These are phyloP conservation scores for Pseudotsuga menziesii DNA, from an alignment of 75 land plant genomes.

Conservation along the genomic window DNA sequence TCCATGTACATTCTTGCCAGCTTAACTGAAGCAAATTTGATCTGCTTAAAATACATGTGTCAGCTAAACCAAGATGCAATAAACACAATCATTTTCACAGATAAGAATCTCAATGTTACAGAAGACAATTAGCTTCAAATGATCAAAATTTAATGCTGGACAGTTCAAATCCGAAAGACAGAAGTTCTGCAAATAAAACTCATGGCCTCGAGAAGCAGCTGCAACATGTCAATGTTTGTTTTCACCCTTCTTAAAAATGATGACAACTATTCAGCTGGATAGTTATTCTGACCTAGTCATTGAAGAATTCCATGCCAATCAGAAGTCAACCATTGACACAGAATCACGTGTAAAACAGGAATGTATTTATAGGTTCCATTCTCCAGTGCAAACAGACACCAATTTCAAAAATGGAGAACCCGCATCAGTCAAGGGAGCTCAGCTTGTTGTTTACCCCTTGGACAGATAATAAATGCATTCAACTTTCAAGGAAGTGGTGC, in stretches of 20 bases:
- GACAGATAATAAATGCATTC: no score
- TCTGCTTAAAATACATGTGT: slow-evolving; percentile 32
- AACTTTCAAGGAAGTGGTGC: no score
- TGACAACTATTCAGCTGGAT: not conserved
- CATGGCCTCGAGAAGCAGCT: not conserved
- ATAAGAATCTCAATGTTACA: not conserved
- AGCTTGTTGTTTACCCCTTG: no score
- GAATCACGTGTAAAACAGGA: no score
- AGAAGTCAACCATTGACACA: no score
- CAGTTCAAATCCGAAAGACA: not conserved
- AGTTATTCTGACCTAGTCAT: not conserved
- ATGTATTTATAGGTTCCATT: no score
- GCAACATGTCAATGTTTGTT: not conserved
- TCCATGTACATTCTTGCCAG: slow-evolving; percentile 72
- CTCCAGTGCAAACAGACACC: no score
- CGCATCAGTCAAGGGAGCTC: no score
- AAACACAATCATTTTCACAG: not conserved
- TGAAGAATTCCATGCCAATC: no score
- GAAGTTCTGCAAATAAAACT: not conserved
- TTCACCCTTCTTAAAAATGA: not conserved
- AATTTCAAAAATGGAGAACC: no score
- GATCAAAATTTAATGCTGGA: not conserved
- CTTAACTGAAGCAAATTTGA: slow-evolving; percentile 78
- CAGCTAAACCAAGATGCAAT: not conserved
- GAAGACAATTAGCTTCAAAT: not conserved